Percentiles rank a stretch among this genome's conserved stretches.
Evolutionary conservation across 2,329 filamentous ascomycete species (phyloP).

Genomic region (Fusarium compactum): DNA sequence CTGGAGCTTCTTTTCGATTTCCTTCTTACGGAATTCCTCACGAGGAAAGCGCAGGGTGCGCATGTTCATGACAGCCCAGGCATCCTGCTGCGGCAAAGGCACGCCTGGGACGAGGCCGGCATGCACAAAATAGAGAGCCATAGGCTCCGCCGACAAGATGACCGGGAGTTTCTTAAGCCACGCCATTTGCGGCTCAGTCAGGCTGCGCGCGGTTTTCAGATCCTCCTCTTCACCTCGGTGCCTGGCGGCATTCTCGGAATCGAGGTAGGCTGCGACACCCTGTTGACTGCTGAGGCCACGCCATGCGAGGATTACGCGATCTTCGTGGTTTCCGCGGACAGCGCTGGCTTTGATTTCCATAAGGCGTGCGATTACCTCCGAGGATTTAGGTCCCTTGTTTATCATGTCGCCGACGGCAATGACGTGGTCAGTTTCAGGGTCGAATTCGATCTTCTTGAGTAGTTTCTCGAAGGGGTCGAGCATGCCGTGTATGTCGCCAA

Average conservation of each 20-base stretch:
- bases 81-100: constrained; percentile 76
- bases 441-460: constrained; percentile 74
- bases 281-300: constrained; percentile 43
- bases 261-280: constrained; percentile 47
- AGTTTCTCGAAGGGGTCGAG: constrained; percentile 73
- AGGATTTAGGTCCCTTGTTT: constrained; percentile 86
- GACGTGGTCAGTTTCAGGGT: constrained; percentile 72
- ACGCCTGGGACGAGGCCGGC: constrained; percentile 85
- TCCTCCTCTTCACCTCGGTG: constrained; percentile 55
- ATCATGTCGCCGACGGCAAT: constrained; percentile 84
- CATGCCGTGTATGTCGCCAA: constrained; percentile 96
- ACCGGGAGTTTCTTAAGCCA: constrained; percentile 81
- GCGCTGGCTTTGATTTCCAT: constrained; percentile 80
- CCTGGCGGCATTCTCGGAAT: constrained; percentile 39
- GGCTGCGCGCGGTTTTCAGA: constrained; percentile 67
- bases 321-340: constrained; percentile 94
- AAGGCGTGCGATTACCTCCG: constrained; percentile 80
- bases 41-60: constrained; percentile 75
- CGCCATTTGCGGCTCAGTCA: constrained; percentile 68
- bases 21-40: constrained; percentile 55
- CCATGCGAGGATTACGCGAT: constrained; percentile 79
- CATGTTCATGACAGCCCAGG: constrained; percentile 92
- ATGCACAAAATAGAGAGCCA: constrained; percentile 80
- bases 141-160: constrained; percentile 77
- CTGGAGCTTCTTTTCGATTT: constrained; percentile 44